Evolutionary conservation across 192 early-diverging fungal species (phyloP), one percentile per base, ranked within the genome.

Genomic region (Entomortierella chlamydospora): DNA sequence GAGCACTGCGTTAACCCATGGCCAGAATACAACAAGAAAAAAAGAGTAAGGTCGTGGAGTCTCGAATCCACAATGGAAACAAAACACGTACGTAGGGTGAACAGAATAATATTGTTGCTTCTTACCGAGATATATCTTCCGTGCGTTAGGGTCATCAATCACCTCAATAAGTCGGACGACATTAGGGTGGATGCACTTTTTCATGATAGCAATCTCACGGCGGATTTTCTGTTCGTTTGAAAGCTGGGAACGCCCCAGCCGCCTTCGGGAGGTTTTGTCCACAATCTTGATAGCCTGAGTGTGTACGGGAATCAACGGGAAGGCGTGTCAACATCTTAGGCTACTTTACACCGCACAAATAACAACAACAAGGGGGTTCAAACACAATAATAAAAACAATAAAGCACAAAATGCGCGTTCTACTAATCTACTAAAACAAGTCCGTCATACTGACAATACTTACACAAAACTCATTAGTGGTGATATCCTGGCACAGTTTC

Each of bases 201-300:
- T 97, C 61, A 99, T 85, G 47, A 99, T 98, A 10, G 96, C 96
- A 63, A 99, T 95, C 82, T 99, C 97, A 34, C 93, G 88, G 74
- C 93, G 91, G 68, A 99, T 95, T 81, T 97, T 97, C 78, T 96
- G 87, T 86, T 93, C 80, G 31, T 84, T 84, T 42, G 83, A 81
- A n/a, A 76, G 30, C 17, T 81, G 79, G 8, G 73, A 56, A 57
- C 73, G 66, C 20, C 83, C 79, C 13, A 84, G 65, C 15, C 83
- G 78, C 30, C 73, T 51, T 11, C 83, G 78, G 34, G 83, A 72
- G n/a, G 72, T 81, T 28, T 81, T 70, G 53, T 84, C 83, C 13
- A 84, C 78, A 57, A 84, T 81, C 57, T 84, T 86, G 26, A 82
- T 84, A 8, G 81, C 82, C 83, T 86, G 57, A 59, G 47, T 31